These are phyloP conservation scores for Pseudomicrostroma phylloplanum DNA, from an alignment of 1,284 basidiomycete species.

Conservation along the genomic window DNA sequence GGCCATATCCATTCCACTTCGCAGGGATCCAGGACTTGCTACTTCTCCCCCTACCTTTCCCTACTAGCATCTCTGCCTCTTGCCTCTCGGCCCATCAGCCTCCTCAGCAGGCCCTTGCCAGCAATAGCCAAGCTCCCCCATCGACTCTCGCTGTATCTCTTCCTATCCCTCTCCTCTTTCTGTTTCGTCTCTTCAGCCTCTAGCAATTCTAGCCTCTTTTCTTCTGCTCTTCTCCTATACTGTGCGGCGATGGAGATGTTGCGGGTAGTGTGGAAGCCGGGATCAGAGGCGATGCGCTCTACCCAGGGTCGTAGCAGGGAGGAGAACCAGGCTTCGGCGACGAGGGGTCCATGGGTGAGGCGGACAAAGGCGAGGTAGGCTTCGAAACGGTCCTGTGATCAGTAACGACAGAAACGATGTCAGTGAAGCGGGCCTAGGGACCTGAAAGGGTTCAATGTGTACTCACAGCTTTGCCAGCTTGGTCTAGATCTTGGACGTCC, in stretches of 20 bases:
- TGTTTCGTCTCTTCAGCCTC: background rate
- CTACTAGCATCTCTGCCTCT: background rate
- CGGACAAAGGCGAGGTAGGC: slow-evolving; percentile 2
- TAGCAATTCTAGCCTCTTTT: background rate
- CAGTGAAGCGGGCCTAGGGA: too few species aligned
- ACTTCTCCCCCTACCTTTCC: background rate
- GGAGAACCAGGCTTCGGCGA: slow-evolving; percentile 1
- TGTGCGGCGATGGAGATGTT: background rate
- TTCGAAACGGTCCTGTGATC: background rate
- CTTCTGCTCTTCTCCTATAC: background rate
- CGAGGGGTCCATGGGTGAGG: background rate
- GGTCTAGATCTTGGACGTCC: background rate
- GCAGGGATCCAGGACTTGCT: background rate
- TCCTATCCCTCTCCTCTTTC: background rate
- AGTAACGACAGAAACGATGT: too few species aligned
- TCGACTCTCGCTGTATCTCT: background rate
- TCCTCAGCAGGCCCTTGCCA: background rate
- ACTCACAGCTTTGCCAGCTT: background rate
- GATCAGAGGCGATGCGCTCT: slow-evolving; percentile 1
- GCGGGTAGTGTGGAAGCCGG: background rate
- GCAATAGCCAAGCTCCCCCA: slow-evolving; percentile 1
- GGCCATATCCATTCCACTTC: background rate
- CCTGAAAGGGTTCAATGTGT: too few species aligned
- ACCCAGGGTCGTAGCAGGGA: background rate
- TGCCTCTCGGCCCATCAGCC: background rate